A percentile compares a stretch with the other conserved stretches of the same genome.
These are phyloP conservation scores for Leptodontidium sp. DNA, from an alignment of 2,329 filamentous ascomycete species.

Conservation along the genomic window DNA sequence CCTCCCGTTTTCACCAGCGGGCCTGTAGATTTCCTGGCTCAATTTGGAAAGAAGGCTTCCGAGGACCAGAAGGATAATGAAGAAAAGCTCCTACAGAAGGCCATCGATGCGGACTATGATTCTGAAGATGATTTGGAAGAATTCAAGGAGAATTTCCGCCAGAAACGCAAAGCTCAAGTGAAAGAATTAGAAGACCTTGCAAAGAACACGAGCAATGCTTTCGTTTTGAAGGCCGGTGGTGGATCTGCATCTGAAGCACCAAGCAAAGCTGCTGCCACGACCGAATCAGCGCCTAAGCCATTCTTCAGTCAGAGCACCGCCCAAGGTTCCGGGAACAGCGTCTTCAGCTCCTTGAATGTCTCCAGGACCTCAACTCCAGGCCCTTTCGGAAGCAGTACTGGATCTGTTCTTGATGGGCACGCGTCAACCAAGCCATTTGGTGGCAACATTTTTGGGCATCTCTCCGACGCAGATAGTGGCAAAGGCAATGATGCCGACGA, in stretches of 20 bases:
- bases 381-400: slow-evolving; percentile 33
- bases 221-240: neutral
- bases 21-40: slow-evolving; percentile 38
- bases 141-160: slow-evolving; percentile 35
- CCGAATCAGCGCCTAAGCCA: slow-evolving; percentile 3
- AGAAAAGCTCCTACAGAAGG: slow-evolving; percentile 40
- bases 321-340: slow-evolving; percentile 44
- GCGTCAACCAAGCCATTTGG: slow-evolving; percentile 36
- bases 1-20: slow-evolving; percentile 37
- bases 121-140: slow-evolving; percentile 44
- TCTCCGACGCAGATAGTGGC: slow-evolving; percentile 64
- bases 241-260: neutral
- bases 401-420: slow-evolving; percentile 42
- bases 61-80: slow-evolving; percentile 39
- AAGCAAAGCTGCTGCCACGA: neutral
- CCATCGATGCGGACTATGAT: slow-evolving; percentile 44
- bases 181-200: slow-evolving; percentile 37
- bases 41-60: slow-evolving; percentile 38
- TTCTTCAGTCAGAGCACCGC: slow-evolving; percentile 48
- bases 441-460: slow-evolving; percentile 66
- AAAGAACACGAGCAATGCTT: slow-evolving; percentile 26
- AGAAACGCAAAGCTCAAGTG: slow-evolving; percentile 29
- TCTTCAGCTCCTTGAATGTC: slow-evolving; percentile 38
- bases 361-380: slow-evolving; percentile 43
- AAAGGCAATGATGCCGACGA: slow-evolving; percentile 52